Conservation (phyloP, 495 filamentous ascomycete species). For the Penicillium fimorum region DNA sequence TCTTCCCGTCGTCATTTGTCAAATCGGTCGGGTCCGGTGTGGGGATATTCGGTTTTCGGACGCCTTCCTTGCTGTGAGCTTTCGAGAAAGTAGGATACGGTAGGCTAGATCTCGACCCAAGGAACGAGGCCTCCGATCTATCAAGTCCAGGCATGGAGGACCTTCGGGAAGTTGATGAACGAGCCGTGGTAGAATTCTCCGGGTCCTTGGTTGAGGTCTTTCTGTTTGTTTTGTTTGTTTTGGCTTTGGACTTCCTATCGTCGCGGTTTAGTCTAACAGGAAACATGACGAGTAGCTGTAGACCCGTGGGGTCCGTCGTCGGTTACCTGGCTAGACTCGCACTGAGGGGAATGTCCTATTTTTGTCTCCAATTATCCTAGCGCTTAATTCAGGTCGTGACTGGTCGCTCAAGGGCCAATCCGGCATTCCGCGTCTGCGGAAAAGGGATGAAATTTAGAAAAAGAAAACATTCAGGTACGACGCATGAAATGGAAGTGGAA, state of each 20-base stretch:
- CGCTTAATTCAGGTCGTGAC: conserved; percentile 35
- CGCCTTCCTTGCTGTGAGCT: conserved; percentile 79
- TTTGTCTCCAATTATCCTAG: conserved; percentile 30
- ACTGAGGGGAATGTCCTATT: conserved; percentile 24
- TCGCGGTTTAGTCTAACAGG: conserved; percentile 45
- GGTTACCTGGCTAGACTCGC: conserved; percentile 11
- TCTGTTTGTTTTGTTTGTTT: conserved; percentile 7
- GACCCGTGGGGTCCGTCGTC: conserved; percentile 22
- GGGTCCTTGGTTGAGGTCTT: conserved; percentile 49
- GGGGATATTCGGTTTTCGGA: conserved; percentile 66
- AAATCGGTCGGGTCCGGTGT: conserved; percentile 81
- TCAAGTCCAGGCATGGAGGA: conserved; percentile 54
- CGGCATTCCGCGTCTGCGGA: conserved; percentile 17
- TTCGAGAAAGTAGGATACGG: conserved; percentile 89
- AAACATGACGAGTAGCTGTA: conserved; percentile 42
- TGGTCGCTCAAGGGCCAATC: conserved; percentile 20
- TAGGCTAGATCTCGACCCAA: conserved; percentile 58
- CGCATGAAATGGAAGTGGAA: conserved; percentile 2
- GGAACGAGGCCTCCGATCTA: conserved; percentile 41
- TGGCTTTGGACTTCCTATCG: conserved; percentile 32
- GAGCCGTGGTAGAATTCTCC: conserved; percentile 36
- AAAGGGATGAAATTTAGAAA: background rate
- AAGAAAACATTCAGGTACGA: background rate
- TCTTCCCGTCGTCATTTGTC: conserved; percentile 44
- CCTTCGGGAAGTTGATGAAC: conserved; percentile 41